Conservation (phyloP, 2,329 filamentous ascomycete species). For the Berkeleyomyces rouxiae region DNA sequence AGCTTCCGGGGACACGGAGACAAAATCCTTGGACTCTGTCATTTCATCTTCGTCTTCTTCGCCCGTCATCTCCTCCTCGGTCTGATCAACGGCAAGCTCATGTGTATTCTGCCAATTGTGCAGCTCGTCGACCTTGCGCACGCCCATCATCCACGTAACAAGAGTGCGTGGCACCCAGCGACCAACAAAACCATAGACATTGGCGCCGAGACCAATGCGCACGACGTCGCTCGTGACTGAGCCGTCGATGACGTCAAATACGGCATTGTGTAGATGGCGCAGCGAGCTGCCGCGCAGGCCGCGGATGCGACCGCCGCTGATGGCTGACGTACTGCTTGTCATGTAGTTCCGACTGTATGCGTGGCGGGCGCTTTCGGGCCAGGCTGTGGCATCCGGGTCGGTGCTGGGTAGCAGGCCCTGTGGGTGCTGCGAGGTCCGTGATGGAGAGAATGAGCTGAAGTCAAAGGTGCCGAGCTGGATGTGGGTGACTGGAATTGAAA, state of each 20-base stretch:
- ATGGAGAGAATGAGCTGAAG: slow-evolving; percentile 47
- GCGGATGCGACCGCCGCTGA: slow-evolving; percentile 39
- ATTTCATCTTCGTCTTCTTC: slow-evolving; percentile 13
- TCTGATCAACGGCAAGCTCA: not conserved
- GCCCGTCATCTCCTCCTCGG: slow-evolving; percentile 3
- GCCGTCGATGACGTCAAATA: slow-evolving; percentile 75
- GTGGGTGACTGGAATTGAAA: slow-evolving; percentile 66
- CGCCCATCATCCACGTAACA: slow-evolving; percentile 88
- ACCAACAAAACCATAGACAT: slow-evolving; percentile 73
- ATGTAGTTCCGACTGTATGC: slow-evolving; percentile 48
- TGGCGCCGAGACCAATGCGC: slow-evolving; percentile 69
- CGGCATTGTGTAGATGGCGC: slow-evolving; percentile 64
- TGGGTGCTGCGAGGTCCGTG: slow-evolving; percentile 19
- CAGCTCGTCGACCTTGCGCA: slow-evolving; percentile 44
- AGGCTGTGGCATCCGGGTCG: slow-evolving; percentile 34
- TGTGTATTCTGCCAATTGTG: slow-evolving; percentile 33
- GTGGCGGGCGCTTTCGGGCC: slow-evolving; percentile 43
- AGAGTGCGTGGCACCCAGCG: slow-evolving; percentile 59
- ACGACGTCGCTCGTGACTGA: slow-evolving; percentile 45
- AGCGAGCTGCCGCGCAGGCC: slow-evolving; percentile 54
- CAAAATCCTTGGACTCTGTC: slow-evolving; percentile 29
- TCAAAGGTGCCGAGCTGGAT: slow-evolving; percentile 88
- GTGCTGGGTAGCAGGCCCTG: slow-evolving; percentile 26
- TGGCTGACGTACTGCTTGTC: slow-evolving; percentile 35
- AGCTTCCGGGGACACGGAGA: slow-evolving; percentile 27